These are phyloP conservation scores for Leccinum pachyderme DNA, from an alignment of 1,284 basidiomycete genomes.

Conservation along the genomic window DNA sequence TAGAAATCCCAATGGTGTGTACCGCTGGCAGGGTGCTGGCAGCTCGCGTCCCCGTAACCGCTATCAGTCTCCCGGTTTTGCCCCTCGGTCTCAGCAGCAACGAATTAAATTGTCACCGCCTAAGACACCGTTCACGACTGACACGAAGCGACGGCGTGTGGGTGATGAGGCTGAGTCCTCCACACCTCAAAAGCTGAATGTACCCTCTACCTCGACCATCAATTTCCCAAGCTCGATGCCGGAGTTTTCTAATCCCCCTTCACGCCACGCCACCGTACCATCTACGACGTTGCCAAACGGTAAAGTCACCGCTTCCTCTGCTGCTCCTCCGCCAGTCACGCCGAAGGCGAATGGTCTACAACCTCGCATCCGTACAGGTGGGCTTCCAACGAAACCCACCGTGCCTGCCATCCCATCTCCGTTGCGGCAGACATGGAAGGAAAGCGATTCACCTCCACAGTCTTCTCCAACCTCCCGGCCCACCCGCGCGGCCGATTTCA, in stretches of 20 bases:
- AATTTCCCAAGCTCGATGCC: slow-evolving; percentile 18
- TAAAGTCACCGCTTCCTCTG: slow-evolving; percentile 18
- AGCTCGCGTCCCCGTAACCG: slow-evolving; percentile 65
- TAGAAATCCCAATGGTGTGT: slow-evolving; percentile 70
- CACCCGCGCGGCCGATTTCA: slow-evolving; percentile 61
- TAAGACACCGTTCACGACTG: slow-evolving; percentile 41
- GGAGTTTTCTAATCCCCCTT: slow-evolving; percentile 13
- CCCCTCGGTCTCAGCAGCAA: slow-evolving; percentile 41
- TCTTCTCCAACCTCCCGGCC: slow-evolving; percentile 38
- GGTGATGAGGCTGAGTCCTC: slow-evolving; percentile 42
- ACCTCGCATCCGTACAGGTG: slow-evolving; percentile 44
- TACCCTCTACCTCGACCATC: slow-evolving; percentile 27
- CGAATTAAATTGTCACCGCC: slow-evolving; percentile 39
- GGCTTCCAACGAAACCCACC: slow-evolving; percentile 46
- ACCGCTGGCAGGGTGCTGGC: slow-evolving; percentile 67
- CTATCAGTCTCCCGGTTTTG: slow-evolving; percentile 66
- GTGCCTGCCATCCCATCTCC: slow-evolving; percentile 65
- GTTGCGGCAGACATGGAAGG: slow-evolving; percentile 62
- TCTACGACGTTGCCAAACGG: slow-evolving; percentile 24
- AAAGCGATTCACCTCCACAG: slow-evolving; percentile 41
- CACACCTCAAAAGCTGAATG: slow-evolving; percentile 28
- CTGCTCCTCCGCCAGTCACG: slow-evolving; percentile 18
- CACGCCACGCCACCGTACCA: slow-evolving; percentile 3
- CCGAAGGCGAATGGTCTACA: slow-evolving; percentile 34
- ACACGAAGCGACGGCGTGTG: slow-evolving; percentile 61